Base-by-base conservation (phyloP, 2,329 filamentous ascomycete genomes). In the Onygenales sp. region DNA sequence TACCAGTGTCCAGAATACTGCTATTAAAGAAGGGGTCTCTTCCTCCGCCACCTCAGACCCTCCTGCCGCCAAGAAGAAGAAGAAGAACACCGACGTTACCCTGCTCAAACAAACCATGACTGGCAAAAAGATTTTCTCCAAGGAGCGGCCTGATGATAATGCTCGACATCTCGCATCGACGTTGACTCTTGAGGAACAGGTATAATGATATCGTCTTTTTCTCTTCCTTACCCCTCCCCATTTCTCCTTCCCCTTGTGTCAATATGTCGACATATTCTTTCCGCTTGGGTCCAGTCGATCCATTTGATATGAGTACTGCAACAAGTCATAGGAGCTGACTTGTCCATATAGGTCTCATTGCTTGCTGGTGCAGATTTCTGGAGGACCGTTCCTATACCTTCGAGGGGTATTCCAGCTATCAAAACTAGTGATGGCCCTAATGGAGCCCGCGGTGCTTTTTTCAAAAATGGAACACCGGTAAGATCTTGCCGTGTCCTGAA, bases 351-450 rank as follows among this genome's bases (percentile, higher is more conserved):
- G 78, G 73, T 83, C 42, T 82, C 80, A 2, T 69, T 83, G 1
- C 72, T 83, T 21, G 78, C 79, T 21, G 81, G 79, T 13, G 78
- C 78, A 13, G 80, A 83, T 63, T 82, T 83, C 60, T 84, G 80
- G 81, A 76, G 79, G 54, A 83, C 80, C 2, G 78, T 77, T 57
- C 66, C 78, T 1, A 79, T 84, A 53, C 75, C 78, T 0, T 72
- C 73, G 17, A 81, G 80, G 63, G 75, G 73, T 1, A 77, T 83
- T 11, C 78, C 80, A 1, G 72, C 78, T 0, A 75, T 82, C 57
- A 82, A 83, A 62, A 81, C 78, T 0, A 79, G 75, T 11, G 81
- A 84, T 66, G 81, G 81, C 1, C 81, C 81, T 1, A 83, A 83
- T 63, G 80, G 80, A 35, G 79, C 79, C 46, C 76, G 80, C 14